A percentile compares a stretch with the other conserved stretches of the same genome.
These are phyloP conservation scores for Xylariaceae sp. DNA, from an alignment of 2,329 filamentous ascomycete genomes.

Conservation along the genomic window DNA sequence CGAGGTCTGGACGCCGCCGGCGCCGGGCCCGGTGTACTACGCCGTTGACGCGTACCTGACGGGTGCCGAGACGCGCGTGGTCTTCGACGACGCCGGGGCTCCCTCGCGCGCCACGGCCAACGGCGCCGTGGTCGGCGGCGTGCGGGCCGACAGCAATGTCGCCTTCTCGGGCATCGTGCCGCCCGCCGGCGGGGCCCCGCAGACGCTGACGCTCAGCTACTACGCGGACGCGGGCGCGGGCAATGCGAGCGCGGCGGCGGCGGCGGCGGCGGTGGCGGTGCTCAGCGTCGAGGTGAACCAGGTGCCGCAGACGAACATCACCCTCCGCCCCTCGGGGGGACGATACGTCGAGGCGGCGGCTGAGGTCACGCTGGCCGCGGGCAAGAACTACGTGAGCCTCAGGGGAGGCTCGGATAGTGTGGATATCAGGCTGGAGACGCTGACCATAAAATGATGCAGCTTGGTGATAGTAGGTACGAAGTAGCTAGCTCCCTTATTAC, in stretches of 20 bases:
- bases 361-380: constrained; percentile 13
- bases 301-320: constrained; percentile 7
- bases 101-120: constrained; percentile 16
- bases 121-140: constrained; percentile 18
- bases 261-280: too few relatives aligned
- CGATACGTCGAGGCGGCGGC: constrained; percentile 10
- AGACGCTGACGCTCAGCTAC: constrained; percentile 15
- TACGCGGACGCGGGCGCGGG: constrained; percentile 16
- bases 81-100: constrained; percentile 15
- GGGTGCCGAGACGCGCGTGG: constrained; percentile 15
- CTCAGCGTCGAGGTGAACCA: constrained; percentile 21
- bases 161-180: constrained; percentile 22
- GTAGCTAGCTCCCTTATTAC: too few relatives aligned
- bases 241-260: constrained; percentile 4
- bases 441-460: constrained; percentile 9
- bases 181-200: constrained; percentile 9
- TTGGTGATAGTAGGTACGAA: too few relatives aligned
- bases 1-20: constrained; percentile 23
- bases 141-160: constrained; percentile 17
- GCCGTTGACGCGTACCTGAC: constrained; percentile 23
- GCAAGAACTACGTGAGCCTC: constrained; percentile 22
- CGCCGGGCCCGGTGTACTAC: constrained; percentile 14
- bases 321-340: constrained; percentile 11
- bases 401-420: constrained; percentile 13
- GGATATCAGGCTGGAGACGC: constrained; percentile 16